Evolutionary conservation across 75 land plant species (phyloP).

Genomic region (Picea glauca): DNA sequence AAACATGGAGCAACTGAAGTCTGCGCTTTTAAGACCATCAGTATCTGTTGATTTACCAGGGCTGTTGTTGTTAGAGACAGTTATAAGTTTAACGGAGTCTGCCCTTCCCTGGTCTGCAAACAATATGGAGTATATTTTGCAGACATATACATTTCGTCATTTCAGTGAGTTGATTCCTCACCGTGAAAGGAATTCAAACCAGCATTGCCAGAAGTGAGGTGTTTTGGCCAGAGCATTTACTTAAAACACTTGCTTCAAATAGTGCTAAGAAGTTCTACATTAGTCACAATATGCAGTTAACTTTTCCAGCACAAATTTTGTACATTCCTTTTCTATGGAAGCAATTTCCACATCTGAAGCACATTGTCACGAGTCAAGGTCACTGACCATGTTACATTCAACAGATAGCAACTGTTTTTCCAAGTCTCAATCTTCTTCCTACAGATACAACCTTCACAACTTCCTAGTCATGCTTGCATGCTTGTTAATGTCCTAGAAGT

Average conservation of each 20-base stretch:
- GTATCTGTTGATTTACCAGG: background rate
- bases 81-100: conserved; percentile 41
- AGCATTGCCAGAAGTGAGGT: too few relatives aligned
- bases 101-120: conserved; percentile 64
- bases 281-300: too few relatives aligned
- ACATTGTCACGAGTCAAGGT: too few relatives aligned
- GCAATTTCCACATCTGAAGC: too few relatives aligned
- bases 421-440: conserved; percentile 25
- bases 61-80: conserved; percentile 48
- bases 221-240: too few relatives aligned
- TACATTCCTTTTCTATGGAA: conserved; percentile 18
- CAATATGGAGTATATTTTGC: conserved; percentile 47
- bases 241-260: too few relatives aligned
- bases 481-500: conserved; percentile 75
- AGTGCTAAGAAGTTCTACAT: background rate
- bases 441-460: conserved; percentile 33
- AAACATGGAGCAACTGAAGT: too few relatives aligned
- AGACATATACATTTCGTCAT: conserved; percentile 1
- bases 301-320: background rate
- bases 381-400: too few relatives aligned
- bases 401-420: too few relatives aligned
- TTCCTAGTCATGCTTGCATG: conserved; percentile 72
- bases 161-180: too few relatives aligned
- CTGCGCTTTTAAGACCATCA: too few relatives aligned
- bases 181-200: too few relatives aligned